Conservation (phyloP, 208 protist genomes). For the Phytomonas sp. region DNA sequence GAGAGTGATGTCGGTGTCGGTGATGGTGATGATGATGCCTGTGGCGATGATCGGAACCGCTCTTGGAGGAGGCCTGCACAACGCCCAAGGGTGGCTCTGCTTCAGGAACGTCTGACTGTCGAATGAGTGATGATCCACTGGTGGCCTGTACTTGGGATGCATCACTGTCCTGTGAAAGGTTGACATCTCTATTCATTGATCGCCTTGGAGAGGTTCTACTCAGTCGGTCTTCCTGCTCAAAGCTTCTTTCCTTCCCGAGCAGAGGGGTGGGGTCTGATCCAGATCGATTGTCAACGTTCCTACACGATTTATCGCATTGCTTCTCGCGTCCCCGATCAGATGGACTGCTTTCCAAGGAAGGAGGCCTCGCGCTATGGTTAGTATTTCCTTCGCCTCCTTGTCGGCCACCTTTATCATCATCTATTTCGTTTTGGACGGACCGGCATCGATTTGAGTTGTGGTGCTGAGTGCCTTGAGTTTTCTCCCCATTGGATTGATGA, state of each 20-base stretch:
- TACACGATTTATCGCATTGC: not conserved
- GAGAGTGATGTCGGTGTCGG: not conserved
- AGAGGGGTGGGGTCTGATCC: not conserved
- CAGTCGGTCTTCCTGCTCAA: not conserved
- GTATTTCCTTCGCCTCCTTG: not conserved
- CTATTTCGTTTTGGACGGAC: not conserved
- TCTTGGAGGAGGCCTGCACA: not conserved
- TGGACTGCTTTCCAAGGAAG: not conserved
- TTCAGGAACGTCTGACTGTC: not conserved
- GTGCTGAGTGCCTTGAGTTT: not conserved
- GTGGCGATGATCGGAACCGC: not conserved
- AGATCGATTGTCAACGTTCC: not conserved
- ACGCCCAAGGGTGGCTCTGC: not conserved
- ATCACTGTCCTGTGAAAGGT: not conserved
- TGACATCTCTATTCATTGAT: not conserved
- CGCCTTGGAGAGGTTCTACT: not conserved
- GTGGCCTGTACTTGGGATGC: not conserved
- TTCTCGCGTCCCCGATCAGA: not conserved
- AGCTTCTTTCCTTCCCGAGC: not conserved
- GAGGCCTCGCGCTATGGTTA: not conserved
- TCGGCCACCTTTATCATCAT: not conserved
- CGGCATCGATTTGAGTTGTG: not conserved
- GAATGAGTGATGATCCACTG: not conserved
- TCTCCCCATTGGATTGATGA: not conserved
- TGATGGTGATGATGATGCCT: constrained; percentile 3